Evolutionary conservation across 1,284 basidiomycete species (phyloP), one percentile per base, ranked within the genome.

Genomic region (Quambalaria eucalypti): DNA sequence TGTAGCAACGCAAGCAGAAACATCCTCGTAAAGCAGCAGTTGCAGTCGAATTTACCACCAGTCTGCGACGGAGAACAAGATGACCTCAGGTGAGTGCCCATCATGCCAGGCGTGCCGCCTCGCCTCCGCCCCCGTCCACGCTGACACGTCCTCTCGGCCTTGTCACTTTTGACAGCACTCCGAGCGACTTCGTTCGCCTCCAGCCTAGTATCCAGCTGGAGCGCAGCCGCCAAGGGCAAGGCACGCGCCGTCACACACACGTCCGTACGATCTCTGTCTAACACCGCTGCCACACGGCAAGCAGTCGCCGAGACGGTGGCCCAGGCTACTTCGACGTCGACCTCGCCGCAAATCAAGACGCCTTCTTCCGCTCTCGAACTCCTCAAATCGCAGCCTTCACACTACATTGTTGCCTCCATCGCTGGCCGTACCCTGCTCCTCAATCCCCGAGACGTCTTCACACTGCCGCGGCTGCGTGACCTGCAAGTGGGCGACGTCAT

Each of bases 391-490:
- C 55, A 56, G 40, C 55, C 55, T 10, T 29, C 25, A 12, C 55
- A 56, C 46, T 56, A 96, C 79, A 81, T 90, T 74, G 80, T 93
- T 65, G 89, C 90, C 55, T 85, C 87, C n/a, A 82, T 97, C 55
- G 87, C 87, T 55, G 87, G 89, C 59, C 82, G 84, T 68, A 87
- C 87, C 75, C 91, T 93, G 78, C 83, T 96, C 62, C 81, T 98
- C 30, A 83, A 91, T 31, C 85, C 89, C 21, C 83, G 85, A 69
- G 93, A 98, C 79, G 77, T 93, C 60, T 83, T 98, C 69, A 97
- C 93, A 48, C 83, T 97, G 1, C 91, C 93, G 2, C 85, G 85
- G 49, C 82, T 97, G 50, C 85, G 85, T 63, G 71, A 69, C 48
- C 68, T 70, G 1, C 84, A 72, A 9, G 76, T 93, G 54, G 93